Conservation (phyloP, 345 rosid genomes). For the Citrus unshiu region DNA sequence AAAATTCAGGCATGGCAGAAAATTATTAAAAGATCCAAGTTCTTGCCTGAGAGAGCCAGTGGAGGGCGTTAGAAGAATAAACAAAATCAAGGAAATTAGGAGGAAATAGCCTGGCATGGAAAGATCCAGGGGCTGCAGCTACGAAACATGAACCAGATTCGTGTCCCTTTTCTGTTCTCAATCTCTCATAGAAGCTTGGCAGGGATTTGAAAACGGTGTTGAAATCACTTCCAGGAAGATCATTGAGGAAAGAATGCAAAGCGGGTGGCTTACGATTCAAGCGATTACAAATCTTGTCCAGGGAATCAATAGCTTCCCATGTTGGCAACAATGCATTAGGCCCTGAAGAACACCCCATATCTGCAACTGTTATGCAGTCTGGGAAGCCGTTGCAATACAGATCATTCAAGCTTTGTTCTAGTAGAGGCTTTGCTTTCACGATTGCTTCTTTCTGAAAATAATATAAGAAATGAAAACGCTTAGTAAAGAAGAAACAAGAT, state of each 20-base stretch:
- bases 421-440: background rate
- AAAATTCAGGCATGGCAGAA: too few relatives aligned
- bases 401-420: background rate
- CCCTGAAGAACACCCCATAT: constrained; percentile 10
- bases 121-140: constrained; percentile 21
- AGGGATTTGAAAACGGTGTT: constrained; percentile 13
- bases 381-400: background rate
- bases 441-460: background rate
- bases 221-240: constrained; percentile 28
- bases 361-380: constrained; percentile 9
- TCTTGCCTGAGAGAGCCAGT: constrained; percentile 15
- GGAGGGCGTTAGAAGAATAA: constrained; percentile 23
- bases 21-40: too few relatives aligned
- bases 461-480: background rate
- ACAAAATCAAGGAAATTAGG: constrained; percentile 17
- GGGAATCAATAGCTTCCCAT: background rate
- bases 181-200: constrained; percentile 11
- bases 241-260: constrained; percentile 15
- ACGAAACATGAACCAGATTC: constrained; percentile 2
- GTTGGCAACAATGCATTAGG: background rate
- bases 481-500: background rate
- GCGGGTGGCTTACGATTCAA: background rate
- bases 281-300: background rate
- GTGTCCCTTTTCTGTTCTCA: background rate
- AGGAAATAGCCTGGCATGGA: constrained; percentile 23